Percentiles rank a stretch among this genome's conserved stretches.
Conservation (phyloP, 2,329 filamentous ascomycete species). For the Didymella exigua region DNA sequence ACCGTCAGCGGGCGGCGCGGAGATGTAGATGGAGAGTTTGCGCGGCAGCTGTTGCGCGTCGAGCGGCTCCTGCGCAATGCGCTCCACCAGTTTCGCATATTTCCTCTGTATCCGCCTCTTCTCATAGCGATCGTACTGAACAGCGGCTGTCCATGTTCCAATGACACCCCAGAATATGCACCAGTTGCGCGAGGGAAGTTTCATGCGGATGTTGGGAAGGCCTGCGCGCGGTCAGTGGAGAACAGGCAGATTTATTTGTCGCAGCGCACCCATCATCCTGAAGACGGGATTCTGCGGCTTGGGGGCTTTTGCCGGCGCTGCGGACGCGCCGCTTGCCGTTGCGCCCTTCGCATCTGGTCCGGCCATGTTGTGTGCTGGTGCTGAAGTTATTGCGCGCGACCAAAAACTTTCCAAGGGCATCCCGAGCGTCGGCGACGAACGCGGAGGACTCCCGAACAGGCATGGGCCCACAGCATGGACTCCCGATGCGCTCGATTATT, state of each 20-base stretch:
- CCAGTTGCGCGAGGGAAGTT: conserved; percentile 95
- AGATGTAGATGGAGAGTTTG: conserved; percentile 83
- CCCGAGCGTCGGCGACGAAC: conserved; percentile 11
- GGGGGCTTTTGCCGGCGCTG: conserved; percentile 33
- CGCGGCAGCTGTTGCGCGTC: conserved; percentile 75
- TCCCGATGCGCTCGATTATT: too few species aligned
- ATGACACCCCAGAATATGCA: conserved; percentile 88
- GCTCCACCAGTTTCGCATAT: conserved; percentile 84
- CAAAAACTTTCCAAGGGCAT: conserved; percentile 30
- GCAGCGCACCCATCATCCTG: conserved; percentile 47
- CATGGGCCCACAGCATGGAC: not conserved
- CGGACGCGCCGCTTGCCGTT: conserved; percentile 27
- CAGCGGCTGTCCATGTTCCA: conserved; percentile 75
- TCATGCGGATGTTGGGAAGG: conserved; percentile 79
- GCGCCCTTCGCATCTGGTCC: conserved; percentile 39
- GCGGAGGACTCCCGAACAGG: conserved; percentile 8
- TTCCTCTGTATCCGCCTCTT: conserved; percentile 83
- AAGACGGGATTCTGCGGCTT: conserved; percentile 47
- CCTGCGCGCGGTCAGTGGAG: conserved; percentile 56
- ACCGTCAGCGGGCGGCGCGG: conserved; percentile 84
- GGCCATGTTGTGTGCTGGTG: conserved; percentile 38
- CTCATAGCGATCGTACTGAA: conserved; percentile 91
- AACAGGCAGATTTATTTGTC: not conserved
- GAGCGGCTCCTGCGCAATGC: conserved; percentile 80
- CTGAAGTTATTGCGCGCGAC: conserved; percentile 14